Base-by-base conservation (phyloP, 805 yeast genomes). In the Helenozyma rhizophorensis region DNA sequence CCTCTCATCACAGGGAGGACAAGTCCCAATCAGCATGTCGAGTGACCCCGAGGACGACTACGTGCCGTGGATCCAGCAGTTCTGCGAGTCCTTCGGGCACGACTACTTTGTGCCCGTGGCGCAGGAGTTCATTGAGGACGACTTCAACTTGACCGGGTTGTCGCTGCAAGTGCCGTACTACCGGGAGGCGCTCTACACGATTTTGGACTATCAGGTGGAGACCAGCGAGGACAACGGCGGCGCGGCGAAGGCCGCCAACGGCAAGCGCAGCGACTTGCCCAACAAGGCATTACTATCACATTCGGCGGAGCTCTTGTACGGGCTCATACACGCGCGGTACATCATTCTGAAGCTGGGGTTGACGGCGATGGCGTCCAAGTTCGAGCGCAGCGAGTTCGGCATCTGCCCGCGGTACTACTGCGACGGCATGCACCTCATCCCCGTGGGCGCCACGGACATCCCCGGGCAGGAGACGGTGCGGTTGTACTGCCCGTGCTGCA, bases 101-200 rank as follows among this genome's bases (percentile, higher is more conserved):
- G 94, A 93, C 53, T 90, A 80, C 56, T 88, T 88, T 58, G 95
- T 89, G 27, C 94, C 89, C 47, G 96, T 93, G 5, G 73, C 88
- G 1, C 87, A 84, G 29, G 96, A 87, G 30, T 93, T 88, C 58
- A 86, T 93, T 40, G 97, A 89, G 50, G 98, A 93, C 59, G 97
- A 93, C 47, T 93, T 93, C 70, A 93, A 93, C 55, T 70, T 93
- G 50, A 89, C 97, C 1, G 97, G 97, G 1, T 70, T 93, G 32
- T 72, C 83, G 21, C 74, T 80, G 44, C 78, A 84, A 37, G 96
- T 93, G 8, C 95, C 97, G 4, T 85, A 80, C 54, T 93, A 89
- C 58, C 68, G 90, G 51, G 95, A 88, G 53, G 96, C 97, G 2
- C 64, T 90, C 41, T 96, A 90, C 60, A 73, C 90, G 47, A 86